Evolutionary conservation across 2,329 filamentous ascomycete species (phyloP).

Genomic region (Sporothrix brunneoviolacea): DNA sequence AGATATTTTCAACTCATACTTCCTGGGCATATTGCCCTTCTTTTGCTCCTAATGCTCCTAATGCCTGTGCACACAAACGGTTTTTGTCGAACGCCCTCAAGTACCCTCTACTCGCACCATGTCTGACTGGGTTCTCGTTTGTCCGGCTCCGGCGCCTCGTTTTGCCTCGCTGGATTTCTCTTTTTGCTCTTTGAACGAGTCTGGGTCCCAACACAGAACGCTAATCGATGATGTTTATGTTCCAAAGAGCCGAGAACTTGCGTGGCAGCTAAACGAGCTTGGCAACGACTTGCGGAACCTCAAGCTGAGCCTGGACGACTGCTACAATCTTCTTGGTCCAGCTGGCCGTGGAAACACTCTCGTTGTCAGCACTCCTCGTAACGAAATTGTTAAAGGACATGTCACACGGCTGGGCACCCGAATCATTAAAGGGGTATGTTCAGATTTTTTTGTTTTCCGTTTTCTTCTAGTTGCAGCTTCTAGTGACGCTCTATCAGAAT

Average conservation of each 20-base stretch:
- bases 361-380: conserved; percentile 78
- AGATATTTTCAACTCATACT: conserved; percentile 17
- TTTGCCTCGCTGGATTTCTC: background rate
- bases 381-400: conserved; percentile 86
- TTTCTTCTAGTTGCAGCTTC: too few relatives aligned
- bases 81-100: too few relatives aligned
- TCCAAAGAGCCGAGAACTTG: conserved; percentile 43
- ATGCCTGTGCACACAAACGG: too few relatives aligned
- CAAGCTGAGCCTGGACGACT: conserved; percentile 72
- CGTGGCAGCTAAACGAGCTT: conserved; percentile 48
- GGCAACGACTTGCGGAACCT: conserved; percentile 42
- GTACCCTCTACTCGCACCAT: background rate
- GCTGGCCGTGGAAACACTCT: conserved; percentile 81
- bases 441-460: too few relatives aligned
- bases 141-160: background rate
- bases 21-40: background rate
- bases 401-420: conserved; percentile 86
- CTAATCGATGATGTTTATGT: conserved; percentile 24
- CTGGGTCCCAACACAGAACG: background rate
- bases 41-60: too few relatives aligned
- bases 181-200: background rate
- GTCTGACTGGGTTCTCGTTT: conserved; percentile 11
- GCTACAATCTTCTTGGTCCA: conserved; percentile 77
- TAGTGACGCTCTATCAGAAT: background rate
- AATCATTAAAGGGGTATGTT: conserved; percentile 82